Evolutionary conservation across 1,139 yeast species (phyloP).

Genomic region (Scheffersomyces parashehatae): DNA sequence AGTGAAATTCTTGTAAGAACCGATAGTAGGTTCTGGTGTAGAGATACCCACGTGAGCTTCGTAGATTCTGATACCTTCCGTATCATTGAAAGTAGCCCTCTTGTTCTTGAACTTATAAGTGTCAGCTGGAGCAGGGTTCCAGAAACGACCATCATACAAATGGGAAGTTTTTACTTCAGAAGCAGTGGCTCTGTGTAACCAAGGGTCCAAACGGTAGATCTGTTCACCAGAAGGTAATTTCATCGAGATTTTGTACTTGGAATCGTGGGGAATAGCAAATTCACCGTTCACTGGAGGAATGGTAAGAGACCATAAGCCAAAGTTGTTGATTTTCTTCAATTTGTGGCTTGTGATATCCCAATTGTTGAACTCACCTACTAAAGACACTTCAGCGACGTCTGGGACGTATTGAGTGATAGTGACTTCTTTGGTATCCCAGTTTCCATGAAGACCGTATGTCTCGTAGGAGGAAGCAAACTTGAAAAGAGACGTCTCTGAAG

Average conservation of each 20-base stretch:
- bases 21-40: conserved; percentile 82
- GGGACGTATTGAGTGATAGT: conserved; percentile 86
- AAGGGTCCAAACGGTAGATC: conserved; percentile 83
- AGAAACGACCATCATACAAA: conserved; percentile 81
- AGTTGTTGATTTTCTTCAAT: conserved; percentile 54
- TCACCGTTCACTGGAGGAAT: conserved; percentile 57
- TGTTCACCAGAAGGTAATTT: conserved; percentile 66
- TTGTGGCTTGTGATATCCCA: conserved; percentile 70
- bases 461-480: conserved; percentile 63
- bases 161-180: conserved; percentile 33
- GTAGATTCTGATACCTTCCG: conserved; percentile 68
- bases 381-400: conserved; percentile 68
- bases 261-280: conserved; percentile 76
- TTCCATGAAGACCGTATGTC: conserved; percentile 73
- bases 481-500: conserved; percentile 47
- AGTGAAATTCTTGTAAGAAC: conserved; percentile 84
- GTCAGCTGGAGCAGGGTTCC: conserved; percentile 68
- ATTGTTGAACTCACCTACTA: conserved; percentile 87
- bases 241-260: conserved; percentile 74
- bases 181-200: conserved; percentile 83
- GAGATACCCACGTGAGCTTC: conserved; percentile 98
- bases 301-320: conserved; percentile 66
- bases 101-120: conserved; percentile 61
- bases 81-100: conserved; percentile 52
- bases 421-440: conserved; percentile 51